Evolutionary conservation across 306 rosid genomes (phyloP).

Genomic region (Medicago ruthenica): DNA sequence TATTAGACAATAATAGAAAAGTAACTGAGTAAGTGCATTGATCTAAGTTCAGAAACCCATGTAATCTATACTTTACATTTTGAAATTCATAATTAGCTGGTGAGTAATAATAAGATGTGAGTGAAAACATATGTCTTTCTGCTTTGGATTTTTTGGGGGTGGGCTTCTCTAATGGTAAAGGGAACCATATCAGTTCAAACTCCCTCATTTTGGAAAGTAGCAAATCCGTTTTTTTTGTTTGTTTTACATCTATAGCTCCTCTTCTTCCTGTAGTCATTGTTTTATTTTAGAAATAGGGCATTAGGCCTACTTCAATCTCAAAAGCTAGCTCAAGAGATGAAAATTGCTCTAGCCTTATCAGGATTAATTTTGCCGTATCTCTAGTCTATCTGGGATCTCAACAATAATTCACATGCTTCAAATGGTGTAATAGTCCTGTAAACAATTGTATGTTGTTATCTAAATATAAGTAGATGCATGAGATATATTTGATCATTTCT

Average conservation of each 20-base stretch:
- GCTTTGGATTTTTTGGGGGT: background rate
- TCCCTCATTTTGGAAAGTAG: constrained; percentile 1
- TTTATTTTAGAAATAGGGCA: background rate
- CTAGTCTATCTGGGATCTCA: background rate
- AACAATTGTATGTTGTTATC: background rate
- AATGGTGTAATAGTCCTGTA: constrained; percentile 12
- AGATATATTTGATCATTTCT: constrained; percentile 10
- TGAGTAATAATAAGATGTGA: constrained; percentile 5
- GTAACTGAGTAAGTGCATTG: background rate
- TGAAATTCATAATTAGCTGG: constrained; percentile 15
- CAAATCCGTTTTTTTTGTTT: constrained; percentile 14
- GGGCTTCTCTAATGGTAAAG: background rate
- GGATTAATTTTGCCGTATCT: background rate
- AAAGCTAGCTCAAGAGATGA: background rate
- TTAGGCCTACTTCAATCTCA: background rate
- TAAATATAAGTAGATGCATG: constrained; percentile 7
- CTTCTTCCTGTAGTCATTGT: constrained; percentile 26
- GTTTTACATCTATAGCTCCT: background rate
- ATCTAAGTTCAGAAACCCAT: background rate
- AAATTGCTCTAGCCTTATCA: background rate
- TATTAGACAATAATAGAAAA: constrained; percentile 32
- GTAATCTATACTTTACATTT: constrained; percentile 2
- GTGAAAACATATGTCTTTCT: background rate
- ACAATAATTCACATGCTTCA: constrained; percentile 5
- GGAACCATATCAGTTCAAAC: background rate